Evolutionary conservation across 2,329 filamentous ascomycete genomes (phyloP), one percentile per base, ranked within the genome.

Genomic region (Claviceps capensis): DNA sequence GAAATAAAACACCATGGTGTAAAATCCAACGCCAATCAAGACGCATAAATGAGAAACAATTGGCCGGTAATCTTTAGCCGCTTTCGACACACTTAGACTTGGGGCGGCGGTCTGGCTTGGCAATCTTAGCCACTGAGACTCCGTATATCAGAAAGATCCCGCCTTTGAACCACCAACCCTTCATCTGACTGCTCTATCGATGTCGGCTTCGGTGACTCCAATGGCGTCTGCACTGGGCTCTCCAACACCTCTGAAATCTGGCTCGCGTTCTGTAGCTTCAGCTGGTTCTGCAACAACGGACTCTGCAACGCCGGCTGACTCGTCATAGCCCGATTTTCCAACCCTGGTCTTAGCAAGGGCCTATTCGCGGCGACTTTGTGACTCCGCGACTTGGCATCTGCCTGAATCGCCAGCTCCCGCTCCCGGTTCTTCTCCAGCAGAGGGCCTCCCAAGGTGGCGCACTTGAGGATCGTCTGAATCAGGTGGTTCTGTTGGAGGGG

Each of bases 401-500:
- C 67, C 49, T 75, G 72, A 49, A 75, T 75, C 57, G 66, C 76
- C 59, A 76, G 69, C 65, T 79, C 79, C 53, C 74, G 73, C 64
- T 83, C 80, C 49, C 80, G 71, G 61, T 84, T 85, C 68, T 88
- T 86, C 65, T 93, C 87, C 50, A 91, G 77, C 50, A 94, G 74
- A 49, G 85, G 84, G 46, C 88, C 85, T 53, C 91, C 89, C 37
- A 97, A 82, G 4, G 93, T 96, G 13, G 89, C 91, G 65, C 91
- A 97, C 67, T 96, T 95, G 57, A 97, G 79, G 54, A 98, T 97
- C 1, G 90, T 96, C 71, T 97, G 91, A 62, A 97, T 96, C 63
- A 97, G 83, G 67, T 95, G 88, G 66, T 95, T 96, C 65, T 95
- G 91, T 68, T 96, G 94, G 55, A 97, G 75, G 26, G 91, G 91